These are phyloP conservation scores for Candida golubevii DNA, from an alignment of 805 yeast genomes.

Conservation along the genomic window DNA sequence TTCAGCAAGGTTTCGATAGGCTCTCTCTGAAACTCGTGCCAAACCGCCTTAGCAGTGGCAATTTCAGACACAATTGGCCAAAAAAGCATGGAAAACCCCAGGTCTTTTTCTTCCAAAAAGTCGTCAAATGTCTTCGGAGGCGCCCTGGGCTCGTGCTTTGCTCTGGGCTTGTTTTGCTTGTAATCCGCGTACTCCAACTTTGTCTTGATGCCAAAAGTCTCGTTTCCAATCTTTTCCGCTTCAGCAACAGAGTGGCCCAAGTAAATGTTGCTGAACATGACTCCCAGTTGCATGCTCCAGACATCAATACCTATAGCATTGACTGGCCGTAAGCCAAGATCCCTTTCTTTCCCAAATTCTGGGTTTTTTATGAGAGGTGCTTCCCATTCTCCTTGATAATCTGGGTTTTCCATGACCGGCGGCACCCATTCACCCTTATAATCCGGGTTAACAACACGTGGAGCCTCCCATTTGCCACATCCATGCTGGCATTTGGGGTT, in stretches of 20 bases:
- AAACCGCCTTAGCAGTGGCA: slow-evolving; percentile 27
- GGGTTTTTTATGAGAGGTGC: slow-evolving; percentile 70
- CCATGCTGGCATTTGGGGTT: slow-evolving; percentile 77
- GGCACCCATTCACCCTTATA: slow-evolving; percentile 78
- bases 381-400: slow-evolving; percentile 73
- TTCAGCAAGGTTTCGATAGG: slow-evolving; percentile 43
- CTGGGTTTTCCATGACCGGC: slow-evolving; percentile 67
- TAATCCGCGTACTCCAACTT: slow-evolving; percentile 46
- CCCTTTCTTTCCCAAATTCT: slow-evolving; percentile 56
- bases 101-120: slow-evolving; percentile 19
- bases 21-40: slow-evolving; percentile 36
- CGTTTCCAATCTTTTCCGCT: slow-evolving; percentile 80
- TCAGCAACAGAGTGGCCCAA: slow-evolving; percentile 80
- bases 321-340: slow-evolving; percentile 47
- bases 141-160: slow-evolving; percentile 36
- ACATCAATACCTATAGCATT: slow-evolving; percentile 85
- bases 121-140: slow-evolving; percentile 44
- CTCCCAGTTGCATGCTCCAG: slow-evolving; percentile 78
- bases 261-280: slow-evolving; percentile 79
- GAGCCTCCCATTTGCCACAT: slow-evolving; percentile 80
- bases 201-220: slow-evolving; percentile 57
- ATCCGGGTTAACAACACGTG: slow-evolving; percentile 59
- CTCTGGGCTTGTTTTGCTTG: slow-evolving; percentile 38
- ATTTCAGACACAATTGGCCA: slow-evolving; percentile 13
- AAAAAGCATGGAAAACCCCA: not conserved